Evolutionary conservation across 306 rosid species (phyloP).

Genomic region (Luffa aegyptiaca): DNA sequence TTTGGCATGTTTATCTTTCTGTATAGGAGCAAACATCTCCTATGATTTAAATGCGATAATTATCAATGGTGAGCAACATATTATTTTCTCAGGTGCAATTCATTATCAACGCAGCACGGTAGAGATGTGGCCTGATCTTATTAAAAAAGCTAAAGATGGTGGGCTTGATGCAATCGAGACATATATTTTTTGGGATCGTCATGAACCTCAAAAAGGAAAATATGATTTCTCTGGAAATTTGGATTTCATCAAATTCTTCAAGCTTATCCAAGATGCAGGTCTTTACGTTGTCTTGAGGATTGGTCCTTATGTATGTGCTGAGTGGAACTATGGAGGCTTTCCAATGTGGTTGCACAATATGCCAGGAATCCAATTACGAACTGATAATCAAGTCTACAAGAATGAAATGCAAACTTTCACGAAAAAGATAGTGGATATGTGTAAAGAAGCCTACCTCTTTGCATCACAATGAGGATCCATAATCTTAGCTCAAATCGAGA

Average conservation of each 20-base stretch:
- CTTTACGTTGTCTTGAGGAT: conserved; percentile 61
- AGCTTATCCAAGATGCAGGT: conserved; percentile 58
- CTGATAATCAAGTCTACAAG: conserved; percentile 61
- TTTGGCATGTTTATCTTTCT: background rate
- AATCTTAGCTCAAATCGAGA: conserved; percentile 72
- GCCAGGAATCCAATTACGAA: conserved; percentile 49
- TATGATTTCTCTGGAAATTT: conserved; percentile 51
- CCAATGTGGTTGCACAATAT: conserved; percentile 69
- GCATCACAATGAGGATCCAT: conserved; percentile 88
- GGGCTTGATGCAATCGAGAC: conserved; percentile 11
- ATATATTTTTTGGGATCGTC: conserved; percentile 12
- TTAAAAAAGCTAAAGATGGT: conserved; percentile 2
- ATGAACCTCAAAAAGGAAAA: conserved; percentile 14
- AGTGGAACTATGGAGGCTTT: conserved; percentile 71
- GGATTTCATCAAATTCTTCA: conserved; percentile 51
- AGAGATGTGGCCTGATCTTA: conserved; percentile 8
- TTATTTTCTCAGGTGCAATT: background rate
- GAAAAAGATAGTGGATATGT: conserved; percentile 33
- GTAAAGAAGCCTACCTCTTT: conserved; percentile 54
- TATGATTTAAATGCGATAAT: background rate
- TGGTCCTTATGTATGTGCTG: conserved; percentile 74
- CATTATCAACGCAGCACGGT: background rate
- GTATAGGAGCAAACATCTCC: background rate
- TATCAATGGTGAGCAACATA: background rate
- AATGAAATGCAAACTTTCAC: conserved; percentile 76